Evolutionary conservation across 345 rosid genomes (phyloP).

Genomic region (Leavenworthia alabamica): DNA sequence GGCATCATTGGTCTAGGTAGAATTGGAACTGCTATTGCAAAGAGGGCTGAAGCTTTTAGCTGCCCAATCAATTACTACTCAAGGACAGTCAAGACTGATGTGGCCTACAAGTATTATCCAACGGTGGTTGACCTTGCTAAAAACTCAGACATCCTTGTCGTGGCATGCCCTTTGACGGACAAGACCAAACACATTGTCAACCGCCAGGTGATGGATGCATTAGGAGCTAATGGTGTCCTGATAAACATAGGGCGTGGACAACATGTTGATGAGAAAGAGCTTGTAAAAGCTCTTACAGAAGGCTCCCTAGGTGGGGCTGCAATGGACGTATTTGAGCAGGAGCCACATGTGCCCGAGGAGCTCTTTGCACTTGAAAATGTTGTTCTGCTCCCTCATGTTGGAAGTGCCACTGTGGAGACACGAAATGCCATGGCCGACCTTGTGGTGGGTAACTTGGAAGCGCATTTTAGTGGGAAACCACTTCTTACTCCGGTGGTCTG

Average conservation of each 20-base stretch:
- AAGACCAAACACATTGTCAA: conserved; percentile 52
- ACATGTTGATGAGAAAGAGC: conserved; percentile 57
- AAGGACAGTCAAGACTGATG: conserved; percentile 42
- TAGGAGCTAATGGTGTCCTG: conserved; percentile 63
- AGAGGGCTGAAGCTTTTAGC: conserved; percentile 68
- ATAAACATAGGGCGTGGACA: conserved; percentile 60
- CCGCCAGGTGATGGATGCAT: conserved; percentile 52
- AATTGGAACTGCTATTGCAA: conserved; percentile 62
- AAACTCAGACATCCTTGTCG: conserved; percentile 52
- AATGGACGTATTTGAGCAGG: conserved; percentile 52
- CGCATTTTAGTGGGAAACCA: conserved; percentile 39
- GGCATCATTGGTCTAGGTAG: conserved; percentile 73
- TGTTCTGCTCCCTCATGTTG: conserved; percentile 63
- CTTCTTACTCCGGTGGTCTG: conserved; percentile 45
- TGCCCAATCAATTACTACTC: conserved; percentile 62
- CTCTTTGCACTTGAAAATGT: conserved; percentile 57
- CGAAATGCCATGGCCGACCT: conserved; percentile 48
- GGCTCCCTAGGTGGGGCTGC: conserved; percentile 65
- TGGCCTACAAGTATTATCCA: conserved; percentile 47
- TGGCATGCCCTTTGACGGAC: conserved; percentile 52
- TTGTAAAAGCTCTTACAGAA: conserved; percentile 53
- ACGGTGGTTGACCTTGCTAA: conserved; percentile 50
- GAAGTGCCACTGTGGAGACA: conserved; percentile 52
- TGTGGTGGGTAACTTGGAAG: conserved; percentile 48
- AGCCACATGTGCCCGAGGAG: conserved; percentile 54